Evolutionary conservation across 768 basidiomycete genomes (phyloP).

Genomic region (Mrakia frigida): DNA sequence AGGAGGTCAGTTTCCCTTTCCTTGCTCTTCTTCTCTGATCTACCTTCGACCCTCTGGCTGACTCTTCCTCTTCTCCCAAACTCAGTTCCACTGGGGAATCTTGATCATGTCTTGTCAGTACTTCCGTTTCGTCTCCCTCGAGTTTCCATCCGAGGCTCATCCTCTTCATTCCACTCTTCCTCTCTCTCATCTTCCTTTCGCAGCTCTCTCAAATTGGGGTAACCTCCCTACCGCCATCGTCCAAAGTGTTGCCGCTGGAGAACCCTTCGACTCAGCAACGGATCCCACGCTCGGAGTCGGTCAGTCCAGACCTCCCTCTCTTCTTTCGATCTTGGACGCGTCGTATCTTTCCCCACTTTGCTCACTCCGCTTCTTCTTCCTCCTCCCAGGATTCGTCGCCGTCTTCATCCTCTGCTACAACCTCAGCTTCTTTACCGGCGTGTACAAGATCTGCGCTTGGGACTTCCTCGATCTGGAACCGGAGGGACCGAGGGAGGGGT

Average conservation of each 20-base stretch:
- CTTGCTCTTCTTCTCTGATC: too few relatives aligned
- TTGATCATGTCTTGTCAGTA: background rate
- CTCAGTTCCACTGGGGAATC: background rate
- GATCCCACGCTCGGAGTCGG: conserved; percentile 48
- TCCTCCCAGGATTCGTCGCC: conserved; percentile 42
- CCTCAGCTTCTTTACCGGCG: conserved; percentile 47
- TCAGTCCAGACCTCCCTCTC: background rate
- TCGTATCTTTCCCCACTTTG: background rate
- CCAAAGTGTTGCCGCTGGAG: conserved; percentile 47
- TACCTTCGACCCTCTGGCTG: too few relatives aligned
- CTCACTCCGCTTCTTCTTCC: background rate
- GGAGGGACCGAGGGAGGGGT: conserved; percentile 25
- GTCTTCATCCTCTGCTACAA: conserved; percentile 49
- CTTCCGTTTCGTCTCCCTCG: too few relatives aligned
- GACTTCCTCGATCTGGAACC: conserved; percentile 37
- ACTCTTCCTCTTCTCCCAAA: too few relatives aligned
- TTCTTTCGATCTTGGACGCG: background rate
- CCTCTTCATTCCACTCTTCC: background rate
- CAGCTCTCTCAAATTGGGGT: background rate
- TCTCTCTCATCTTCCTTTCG: background rate
- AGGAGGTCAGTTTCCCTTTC: background rate
- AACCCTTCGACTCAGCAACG: conserved; percentile 48
- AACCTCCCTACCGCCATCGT: conserved; percentile 40
- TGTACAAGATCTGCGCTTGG: conserved; percentile 45
- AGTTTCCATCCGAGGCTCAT: too few relatives aligned